Base-by-base conservation (phyloP, 2,329 filamentous ascomycete genomes). In the Colletotrichum cordylinicola region DNA sequence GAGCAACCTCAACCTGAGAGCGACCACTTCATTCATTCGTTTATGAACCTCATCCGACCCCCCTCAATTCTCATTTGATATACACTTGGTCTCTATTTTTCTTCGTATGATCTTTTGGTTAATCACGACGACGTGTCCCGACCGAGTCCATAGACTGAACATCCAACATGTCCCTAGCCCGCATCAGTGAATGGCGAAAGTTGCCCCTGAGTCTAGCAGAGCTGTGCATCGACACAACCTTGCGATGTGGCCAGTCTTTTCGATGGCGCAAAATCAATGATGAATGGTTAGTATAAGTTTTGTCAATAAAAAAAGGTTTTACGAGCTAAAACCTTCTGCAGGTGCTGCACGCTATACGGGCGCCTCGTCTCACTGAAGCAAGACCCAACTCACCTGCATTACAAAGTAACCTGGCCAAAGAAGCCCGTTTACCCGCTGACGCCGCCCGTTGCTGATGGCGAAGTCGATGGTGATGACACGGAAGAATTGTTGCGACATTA, bases 181-280 rank as follows among this genome's bases (percentile, higher is more conserved):
- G 88, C 35, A 87, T 92, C n/a, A 89, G 93, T 18, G 94, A 95
- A 82, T 99, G 97, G 97, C 92, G 92, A 78, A 98, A 95, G 86
- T 87, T 99, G 79, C 96, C 97, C 29, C 87, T 98, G 55, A 94
- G 90, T 76, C 86, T 98, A 39, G 91, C 93, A 6, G 97, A 99
- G 83, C 91, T 99, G 6, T 98, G 95, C 83, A 96, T 99, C 79
- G 95, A 98, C 80, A 99, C 96, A 0, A 98, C 96, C 0, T 88
- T 99, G 39, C 93, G 96, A 77, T 99, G 97, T 83, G 97, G 97
- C 5, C 97, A 99, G 84, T 98, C 96, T 1, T 99, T 99, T 80
- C 93, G 96, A 87, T 99, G 97, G 97, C 94, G 93, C 77, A 96
- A 96, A 82, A 91, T 95, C 65, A 90, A 92, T 58, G 92, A 96